Base-by-base conservation (phyloP, 2,329 filamentous ascomycete genomes). In the Penicillium sp. region DNA sequence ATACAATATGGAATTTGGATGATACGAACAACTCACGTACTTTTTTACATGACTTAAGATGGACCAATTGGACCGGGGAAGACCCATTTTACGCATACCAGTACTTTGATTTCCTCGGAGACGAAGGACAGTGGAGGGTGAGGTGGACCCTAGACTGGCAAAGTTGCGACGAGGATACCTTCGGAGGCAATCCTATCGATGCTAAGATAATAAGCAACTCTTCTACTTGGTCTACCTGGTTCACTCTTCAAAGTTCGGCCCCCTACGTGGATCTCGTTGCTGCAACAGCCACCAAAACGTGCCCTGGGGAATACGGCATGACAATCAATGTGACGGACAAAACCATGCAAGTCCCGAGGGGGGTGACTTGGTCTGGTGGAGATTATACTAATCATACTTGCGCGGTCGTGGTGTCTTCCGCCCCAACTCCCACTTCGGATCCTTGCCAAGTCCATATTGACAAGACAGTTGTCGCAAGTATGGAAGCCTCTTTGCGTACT, bases 201-300 rank as follows among this genome's bases (percentile, higher is more conserved):
- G 19, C 22, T 5, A 13, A 24, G 9, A 47, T 62, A 31, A 44
- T 51, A 11, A 26, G 24, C 14, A 52, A 59, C 27, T 22, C 29
- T 27, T 46, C 49, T 10, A 29, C n/a, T 21, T 53, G 21, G 45
- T 29, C 21, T 3, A 48, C 24, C 21, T 39, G 13, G 41, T 61
- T 64, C 46, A 57, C 55, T 11, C 50, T 58, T 37, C 7, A 55
- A 1, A 43, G 52, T 21, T 55, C 52, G 1, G 31, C 56, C 14
- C 45, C 57, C 4, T 22, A 57, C 8, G 57, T 61, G 9, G 62
- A 61, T 53, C 52, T 64, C 16, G 48, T 58, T 33, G 48, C 55
- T 47, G 56, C 47, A 1, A 63, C 62, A 21, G 54, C 56, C 11
- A 58, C 61, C 45, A 46, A 39, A 10, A 57, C 41, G 22, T 60